Evolutionary conservation across 2,329 filamentous ascomycete species (phyloP), one percentile per base, ranked within the genome.

Genomic region (Sphaerulina populicola): DNA sequence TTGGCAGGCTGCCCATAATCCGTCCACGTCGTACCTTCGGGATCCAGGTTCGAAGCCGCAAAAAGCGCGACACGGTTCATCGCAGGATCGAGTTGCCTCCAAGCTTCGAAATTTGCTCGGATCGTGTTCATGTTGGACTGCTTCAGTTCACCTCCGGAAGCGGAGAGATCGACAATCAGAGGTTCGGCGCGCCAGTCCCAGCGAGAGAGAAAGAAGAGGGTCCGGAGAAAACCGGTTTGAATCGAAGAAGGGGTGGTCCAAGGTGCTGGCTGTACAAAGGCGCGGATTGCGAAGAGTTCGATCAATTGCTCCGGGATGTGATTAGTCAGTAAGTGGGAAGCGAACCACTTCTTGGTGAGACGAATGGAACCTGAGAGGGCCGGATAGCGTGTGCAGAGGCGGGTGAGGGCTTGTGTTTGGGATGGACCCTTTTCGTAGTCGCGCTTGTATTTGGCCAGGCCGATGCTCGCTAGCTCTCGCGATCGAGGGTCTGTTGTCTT

Each of bases 111-210:
- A 15, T 85, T 81, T 3, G 82, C 86, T n/a, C 38, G 41, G 56
- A 93, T 82, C 2, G 75, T 72, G 30, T 78, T 71, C 9, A 84
- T 75, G 29, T 85, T 80, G 9, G 78, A 72, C 6, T 74, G 69
- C 6, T 78, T 78, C 63, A 94, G 75, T 27, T 27, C 23, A n/a
- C 54, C 52, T 4, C 52, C 47, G 46, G 57, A 54, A 11, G 56
- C 61, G 27, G 60, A 61, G 23, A 88, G 77, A 66, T 96, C 88
- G 23, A 96, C 76, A 31, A 95, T 76, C 30, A 97, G 74, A 1
- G 93, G 86, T 47, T 89, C 83, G 6, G 82, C 76, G 27, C 86
- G 81, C 93, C 93, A 98, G 66, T 97, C 88, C 89, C 93, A 98
- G 38, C 82, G 78, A 1, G 89, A 81, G 11, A 98, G 74, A 67